Conservation (phyloP, 129 eudicot genomes). For the Cynara cardunculus region DNA sequence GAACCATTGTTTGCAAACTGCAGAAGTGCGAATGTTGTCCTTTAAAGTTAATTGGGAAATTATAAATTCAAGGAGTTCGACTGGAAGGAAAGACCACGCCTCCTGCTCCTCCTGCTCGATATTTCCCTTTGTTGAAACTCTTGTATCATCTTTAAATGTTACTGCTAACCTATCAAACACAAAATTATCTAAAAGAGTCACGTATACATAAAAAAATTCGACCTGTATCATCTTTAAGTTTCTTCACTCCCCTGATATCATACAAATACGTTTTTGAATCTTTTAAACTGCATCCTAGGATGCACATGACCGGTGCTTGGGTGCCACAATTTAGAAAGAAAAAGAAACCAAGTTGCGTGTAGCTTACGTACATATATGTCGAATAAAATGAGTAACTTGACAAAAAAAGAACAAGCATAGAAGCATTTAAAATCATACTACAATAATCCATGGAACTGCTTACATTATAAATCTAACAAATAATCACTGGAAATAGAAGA, state of each 20-base stretch:
- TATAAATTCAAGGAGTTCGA: constrained; percentile 59
- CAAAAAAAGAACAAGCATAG: neutral
- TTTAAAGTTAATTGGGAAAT: constrained; percentile 48
- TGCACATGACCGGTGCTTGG: too few relatives aligned
- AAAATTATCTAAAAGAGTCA: constrained; percentile 3
- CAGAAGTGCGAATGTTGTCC: constrained; percentile 76
- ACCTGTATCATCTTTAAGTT: neutral
- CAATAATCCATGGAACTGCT: too few relatives aligned
- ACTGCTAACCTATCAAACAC: constrained; percentile 44
- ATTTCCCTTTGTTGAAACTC: constrained; percentile 14
- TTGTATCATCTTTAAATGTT: constrained; percentile 27
- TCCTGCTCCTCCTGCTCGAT: constrained; percentile 37
- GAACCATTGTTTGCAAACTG: constrained; percentile 78
- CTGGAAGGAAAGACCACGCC: constrained; percentile 57
- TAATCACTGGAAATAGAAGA: too few relatives aligned
- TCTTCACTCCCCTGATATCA: neutral
- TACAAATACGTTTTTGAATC: neutral
- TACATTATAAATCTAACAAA: too few relatives aligned
- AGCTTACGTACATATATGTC: neutral
- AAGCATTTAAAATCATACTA: too few relatives aligned
- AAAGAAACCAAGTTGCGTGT: neutral
- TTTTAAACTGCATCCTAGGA: neutral
- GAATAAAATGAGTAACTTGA: neutral
- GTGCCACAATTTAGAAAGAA: neutral
- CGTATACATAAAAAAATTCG: neutral